phyloP scores from a whole-genome alignment of 495 filamentous ascomycete genomes.

The Penicillium desertorum region DNA sequence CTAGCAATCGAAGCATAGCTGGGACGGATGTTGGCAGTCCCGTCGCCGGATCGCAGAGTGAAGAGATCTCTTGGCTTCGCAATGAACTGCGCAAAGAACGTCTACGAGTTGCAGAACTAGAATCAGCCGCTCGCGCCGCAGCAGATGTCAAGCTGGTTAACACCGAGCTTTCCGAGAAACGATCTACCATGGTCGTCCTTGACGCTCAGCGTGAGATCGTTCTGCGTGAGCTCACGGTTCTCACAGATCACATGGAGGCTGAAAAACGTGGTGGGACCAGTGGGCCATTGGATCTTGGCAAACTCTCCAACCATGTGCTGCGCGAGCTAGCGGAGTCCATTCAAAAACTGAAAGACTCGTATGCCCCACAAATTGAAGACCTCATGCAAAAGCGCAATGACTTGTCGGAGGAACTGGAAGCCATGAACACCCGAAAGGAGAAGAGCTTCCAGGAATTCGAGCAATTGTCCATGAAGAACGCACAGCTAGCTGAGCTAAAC shows the following conservation, averaged over 20 bases:
- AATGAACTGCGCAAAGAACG: constrained; percentile 78
- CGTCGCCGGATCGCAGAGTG: constrained; percentile 59
- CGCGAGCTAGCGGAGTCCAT: constrained; percentile 86
- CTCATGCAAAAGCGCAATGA: constrained; percentile 80
- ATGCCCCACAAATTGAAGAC: constrained; percentile 75
- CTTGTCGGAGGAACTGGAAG: constrained; percentile 76
- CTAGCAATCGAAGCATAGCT: constrained; percentile 63
- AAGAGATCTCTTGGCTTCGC: constrained; percentile 72
- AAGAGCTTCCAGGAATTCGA: constrained; percentile 94
- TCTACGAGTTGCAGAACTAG: constrained; percentile 78
- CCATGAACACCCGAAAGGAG: constrained; percentile 77
- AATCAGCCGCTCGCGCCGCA: constrained; percentile 65
- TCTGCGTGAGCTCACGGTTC: constrained; percentile 82
- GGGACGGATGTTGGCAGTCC: constrained; percentile 73
- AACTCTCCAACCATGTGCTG: constrained; percentile 79
- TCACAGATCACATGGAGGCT: constrained; percentile 72
- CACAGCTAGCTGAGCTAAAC: constrained; percentile 89
- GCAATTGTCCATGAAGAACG: constrained; percentile 88
- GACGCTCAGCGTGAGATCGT: constrained; percentile 95
- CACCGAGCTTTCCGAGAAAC: constrained; percentile 85
- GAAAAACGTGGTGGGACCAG: constrained; percentile 61
- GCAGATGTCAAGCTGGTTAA: constrained; percentile 82
- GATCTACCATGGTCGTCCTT: constrained; percentile 92
- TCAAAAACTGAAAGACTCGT: constrained; percentile 78
- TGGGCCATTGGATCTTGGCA: constrained; percentile 67